A percentile compares a stretch with the other conserved stretches of the same genome.
Evolutionary conservation across 2,329 filamentous ascomycete species (phyloP).

Genomic region (Diplodia scrobiculata): DNA sequence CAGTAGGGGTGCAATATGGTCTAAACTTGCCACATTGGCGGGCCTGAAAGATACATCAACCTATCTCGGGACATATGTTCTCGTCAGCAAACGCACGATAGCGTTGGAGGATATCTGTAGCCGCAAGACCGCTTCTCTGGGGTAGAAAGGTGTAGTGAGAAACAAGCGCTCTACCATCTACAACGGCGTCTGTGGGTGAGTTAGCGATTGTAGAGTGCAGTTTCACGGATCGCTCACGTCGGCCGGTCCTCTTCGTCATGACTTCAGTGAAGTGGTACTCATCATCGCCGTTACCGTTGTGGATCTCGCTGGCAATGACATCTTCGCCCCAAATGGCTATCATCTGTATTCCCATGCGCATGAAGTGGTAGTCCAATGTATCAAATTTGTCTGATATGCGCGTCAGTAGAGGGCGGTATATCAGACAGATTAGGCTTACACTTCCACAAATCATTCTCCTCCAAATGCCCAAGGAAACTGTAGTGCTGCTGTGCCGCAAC

Average conservation of each 20-base stretch:
- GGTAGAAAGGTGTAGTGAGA: constrained; percentile 57
- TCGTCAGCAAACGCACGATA: constrained; percentile 58
- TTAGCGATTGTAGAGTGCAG: too few relatives aligned
- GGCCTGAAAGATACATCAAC: too few relatives aligned
- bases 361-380: constrained; percentile 53
- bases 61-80: constrained; percentile 47
- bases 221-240: constrained; percentile 35
- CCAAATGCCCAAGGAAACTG: constrained; percentile 39
- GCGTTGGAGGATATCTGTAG: constrained; percentile 57
- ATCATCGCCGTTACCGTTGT: constrained; percentile 54
- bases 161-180: constrained; percentile 58
- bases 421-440: constrained; percentile 6
- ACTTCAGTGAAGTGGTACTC: constrained; percentile 50
- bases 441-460: constrained; percentile 32
- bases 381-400: constrained; percentile 31
- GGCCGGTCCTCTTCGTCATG: constrained; percentile 44
- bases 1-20: too few relatives aligned
- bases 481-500: constrained; percentile 52
- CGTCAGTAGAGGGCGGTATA: too few relatives aligned
- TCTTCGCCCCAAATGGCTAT: constrained; percentile 57
- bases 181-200: constrained; percentile 44
- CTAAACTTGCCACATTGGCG: too few relatives aligned
- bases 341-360: constrained; percentile 58
- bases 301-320: constrained; percentile 47
- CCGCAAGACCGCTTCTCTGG: constrained; percentile 47